Conservation (phyloP, 164 flowering plant genomes). For the Piper longum region DNA sequence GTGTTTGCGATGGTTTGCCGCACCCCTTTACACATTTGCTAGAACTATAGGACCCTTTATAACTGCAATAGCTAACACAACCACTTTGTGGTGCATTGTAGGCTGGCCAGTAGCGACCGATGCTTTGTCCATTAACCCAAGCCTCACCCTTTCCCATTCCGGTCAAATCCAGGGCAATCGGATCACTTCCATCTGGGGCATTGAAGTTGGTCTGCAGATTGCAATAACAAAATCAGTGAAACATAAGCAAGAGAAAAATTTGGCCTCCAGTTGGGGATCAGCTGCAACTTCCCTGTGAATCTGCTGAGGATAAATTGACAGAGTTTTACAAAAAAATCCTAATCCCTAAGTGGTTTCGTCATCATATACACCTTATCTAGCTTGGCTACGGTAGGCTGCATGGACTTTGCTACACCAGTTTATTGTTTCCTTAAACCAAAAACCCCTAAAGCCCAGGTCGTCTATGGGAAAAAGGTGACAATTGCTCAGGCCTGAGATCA, state of each 20-base stretch:
- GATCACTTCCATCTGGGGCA: slow-evolving; percentile 65
- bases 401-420: no score
- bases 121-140: slow-evolving; percentile 97
- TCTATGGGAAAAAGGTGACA: no score
- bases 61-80: slow-evolving; percentile 55
- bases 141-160: slow-evolving; percentile 96
- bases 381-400: no score
- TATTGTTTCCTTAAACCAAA: no score
- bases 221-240: neutral
- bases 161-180: slow-evolving; percentile 67
- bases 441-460: no score
- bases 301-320: no score
- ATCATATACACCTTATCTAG: no score
- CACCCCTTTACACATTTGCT: slow-evolving; percentile 72
- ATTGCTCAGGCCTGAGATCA: no score
- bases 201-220: slow-evolving; percentile 53
- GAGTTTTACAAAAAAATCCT: no score
- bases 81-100: slow-evolving; percentile 37
- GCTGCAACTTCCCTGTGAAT: no score
- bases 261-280: no score
- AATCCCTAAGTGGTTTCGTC: no score
- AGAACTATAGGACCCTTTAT: slow-evolving; percentile 50
- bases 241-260: neutral
- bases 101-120: slow-evolving; percentile 93
- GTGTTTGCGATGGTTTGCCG: slow-evolving; percentile 68